Evolutionary conservation across 169 alveolate genomes (phyloP).

Genomic region (Plasmodium malariae): DNA sequence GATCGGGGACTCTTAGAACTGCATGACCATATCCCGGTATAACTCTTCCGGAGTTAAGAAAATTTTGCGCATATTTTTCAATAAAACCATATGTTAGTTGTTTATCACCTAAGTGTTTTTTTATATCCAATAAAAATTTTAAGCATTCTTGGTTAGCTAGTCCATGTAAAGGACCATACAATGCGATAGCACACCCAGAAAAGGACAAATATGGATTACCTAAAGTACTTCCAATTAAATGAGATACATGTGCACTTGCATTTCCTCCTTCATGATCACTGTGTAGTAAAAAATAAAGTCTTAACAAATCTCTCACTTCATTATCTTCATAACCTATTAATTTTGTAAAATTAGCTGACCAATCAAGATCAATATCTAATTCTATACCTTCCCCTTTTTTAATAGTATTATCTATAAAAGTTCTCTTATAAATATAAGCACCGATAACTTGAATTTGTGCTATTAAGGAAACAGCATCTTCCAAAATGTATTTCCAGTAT

Average conservation of each 20-base stretch:
- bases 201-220: conserved; percentile 94
- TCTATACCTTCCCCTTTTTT: conserved; percentile 82
- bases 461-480: conserved; percentile 90
- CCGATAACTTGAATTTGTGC: conserved; percentile 82
- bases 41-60: conserved; percentile 90
- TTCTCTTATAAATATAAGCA: conserved; percentile 85
- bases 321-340: conserved; percentile 80
- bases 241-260: conserved; percentile 96
- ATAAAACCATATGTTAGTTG: conserved; percentile 81
- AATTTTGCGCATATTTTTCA: conserved; percentile 83
- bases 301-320: conserved; percentile 80
- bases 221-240: conserved; percentile 94
- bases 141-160: conserved; percentile 96
- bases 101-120: conserved; percentile 87
- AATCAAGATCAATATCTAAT: conserved; percentile 81
- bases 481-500: conserved; percentile 92
- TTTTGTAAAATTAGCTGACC: conserved; percentile 85
- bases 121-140: conserved; percentile 91
- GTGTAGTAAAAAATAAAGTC: conserved; percentile 88
- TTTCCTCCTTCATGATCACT: conserved; percentile 97
- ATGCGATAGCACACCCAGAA: conserved; percentile 84
- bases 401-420: conserved; percentile 79
- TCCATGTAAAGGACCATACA: conserved; percentile 96
- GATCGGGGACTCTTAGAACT: conserved; percentile 96
- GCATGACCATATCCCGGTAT: conserved; percentile 99